Evolutionary conservation across 2,329 filamentous ascomycete species (phyloP), one percentile per base, ranked within the genome.

Genomic region (Sporothrix protearum): DNA sequence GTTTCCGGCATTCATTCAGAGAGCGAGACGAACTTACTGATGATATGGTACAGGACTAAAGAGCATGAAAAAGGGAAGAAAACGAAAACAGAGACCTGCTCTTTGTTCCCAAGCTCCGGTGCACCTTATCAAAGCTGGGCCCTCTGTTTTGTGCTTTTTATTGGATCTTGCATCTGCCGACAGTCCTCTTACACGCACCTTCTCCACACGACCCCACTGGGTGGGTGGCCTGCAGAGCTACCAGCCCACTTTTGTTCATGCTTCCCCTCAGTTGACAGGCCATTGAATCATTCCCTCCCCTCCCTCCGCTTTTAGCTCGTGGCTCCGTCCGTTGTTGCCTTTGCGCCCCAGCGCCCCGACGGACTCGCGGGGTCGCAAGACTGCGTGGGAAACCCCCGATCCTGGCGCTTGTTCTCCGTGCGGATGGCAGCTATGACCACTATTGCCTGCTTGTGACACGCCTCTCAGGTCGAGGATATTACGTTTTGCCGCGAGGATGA

Each of bases 121-220:
- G 30, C 16, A 30, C 30, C 28, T 53, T 42, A 22, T 39, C 59
- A 28, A 57, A 28, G 53, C 53, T 57, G 28, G 53, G 53, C 28
- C 25, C 12, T 57, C 53, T 57, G 12, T 71, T 49, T 53, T 16
- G 39, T 66, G 53, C 14, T 42, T 63, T 64, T 68, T 19, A 73
- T 73, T 75, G 73, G 73, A 63, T 59, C 51, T 68, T 36, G 45
- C 73, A 75, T 75, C 73, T 75, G 73, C 73, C 73, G 73, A 75
- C 39, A 25, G 57, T 45, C 42, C 69, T 55, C 22, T 59, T 53
- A 59, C 28, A 69, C 69, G 42, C 69, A 33, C 69, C 57, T 68
- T 71, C 71, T 71, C 71, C 71, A 73, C 71, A 14, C 69, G 14
- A 70, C 69, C 69, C 68, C 69, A 70, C 71, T 55, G 42, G 42